phyloP scores from a whole-genome alignment of 352 stramenopile species.

The Pythium dissimile region DNA sequence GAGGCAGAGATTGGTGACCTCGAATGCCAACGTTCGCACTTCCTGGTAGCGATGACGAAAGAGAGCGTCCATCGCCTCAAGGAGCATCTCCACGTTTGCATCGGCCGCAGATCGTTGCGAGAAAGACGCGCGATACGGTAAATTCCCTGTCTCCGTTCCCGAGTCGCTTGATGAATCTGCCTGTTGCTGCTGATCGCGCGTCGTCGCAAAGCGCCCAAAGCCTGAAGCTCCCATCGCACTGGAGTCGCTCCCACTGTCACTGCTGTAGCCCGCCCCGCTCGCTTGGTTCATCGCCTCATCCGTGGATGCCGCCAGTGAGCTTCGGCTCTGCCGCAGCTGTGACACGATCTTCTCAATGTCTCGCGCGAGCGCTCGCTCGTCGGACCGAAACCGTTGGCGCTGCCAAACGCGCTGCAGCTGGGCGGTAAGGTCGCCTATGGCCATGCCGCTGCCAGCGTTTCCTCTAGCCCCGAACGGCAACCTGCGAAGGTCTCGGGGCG shows the following conservation, averaged over 20 bases:
- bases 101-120: conserved; percentile 4
- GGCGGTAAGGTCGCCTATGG: conserved; percentile 42
- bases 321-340: not conserved
- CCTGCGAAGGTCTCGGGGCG: not conserved
- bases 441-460: not conserved
- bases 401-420: conserved; percentile 61
- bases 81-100: conserved; percentile 39
- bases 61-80: conserved; percentile 67
- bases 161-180: conserved; percentile 14
- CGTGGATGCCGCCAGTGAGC: too few species aligned
- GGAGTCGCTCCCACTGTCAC: conserved; percentile 6
- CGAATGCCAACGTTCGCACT: conserved; percentile 67
- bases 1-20: conserved; percentile 68
- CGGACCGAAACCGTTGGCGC: conserved; percentile 54
- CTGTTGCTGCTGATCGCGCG: conserved; percentile 2
- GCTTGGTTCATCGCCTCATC: not conserved
- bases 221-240: not conserved
- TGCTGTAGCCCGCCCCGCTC: not conserved
- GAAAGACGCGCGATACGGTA: not conserved
- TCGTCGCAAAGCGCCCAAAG: not conserved
- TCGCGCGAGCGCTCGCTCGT: conserved; percentile 62
- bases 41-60: conserved; percentile 70
- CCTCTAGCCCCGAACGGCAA: not conserved
- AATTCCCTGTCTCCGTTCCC: conserved; percentile 1
- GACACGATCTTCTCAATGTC: conserved; percentile 62